Percentiles rank a stretch among this genome's conserved stretches.
These are phyloP conservation scores for Gigaspora rosea DNA, from an alignment of 192 early-diverging fungal genomes.

Conservation along the genomic window DNA sequence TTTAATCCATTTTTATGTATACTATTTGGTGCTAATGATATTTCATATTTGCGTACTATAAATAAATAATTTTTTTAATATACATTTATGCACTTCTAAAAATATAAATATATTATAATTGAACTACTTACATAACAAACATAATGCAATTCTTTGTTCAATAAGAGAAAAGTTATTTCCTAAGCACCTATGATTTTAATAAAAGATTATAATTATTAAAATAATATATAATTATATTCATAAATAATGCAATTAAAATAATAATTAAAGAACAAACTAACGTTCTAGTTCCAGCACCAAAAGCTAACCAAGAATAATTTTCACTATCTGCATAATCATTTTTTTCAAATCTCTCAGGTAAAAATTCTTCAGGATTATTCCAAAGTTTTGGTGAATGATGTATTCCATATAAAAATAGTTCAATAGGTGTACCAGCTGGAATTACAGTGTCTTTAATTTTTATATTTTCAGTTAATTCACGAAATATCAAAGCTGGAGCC, in stretches of 20 bases:
- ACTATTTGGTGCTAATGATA: neutral
- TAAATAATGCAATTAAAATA: too few species aligned
- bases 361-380: neutral
- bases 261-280: neutral
- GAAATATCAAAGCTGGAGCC: neutral
- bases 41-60: constrained; percentile 1
- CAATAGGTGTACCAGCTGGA: neutral
- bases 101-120: neutral
- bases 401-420: neutral
- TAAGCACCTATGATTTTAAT: neutral
- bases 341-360: neutral
- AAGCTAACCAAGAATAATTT: neutral
- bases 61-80: too few species aligned
- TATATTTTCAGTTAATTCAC: neutral
- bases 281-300: neutral
- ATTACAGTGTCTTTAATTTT: neutral
- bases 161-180: neutral
- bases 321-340: too few species aligned
- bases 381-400: neutral
- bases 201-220: neutral
- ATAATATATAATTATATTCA: too few species aligned
- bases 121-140: neutral
- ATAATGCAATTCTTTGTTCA: neutral
- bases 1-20: neutral
- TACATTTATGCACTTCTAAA: neutral